Percentiles rank a stretch among this genome's conserved stretches.
Evolutionary conservation across 2,329 filamentous ascomycete genomes (phyloP).

Genomic region (Laburnicola sp.): DNA sequence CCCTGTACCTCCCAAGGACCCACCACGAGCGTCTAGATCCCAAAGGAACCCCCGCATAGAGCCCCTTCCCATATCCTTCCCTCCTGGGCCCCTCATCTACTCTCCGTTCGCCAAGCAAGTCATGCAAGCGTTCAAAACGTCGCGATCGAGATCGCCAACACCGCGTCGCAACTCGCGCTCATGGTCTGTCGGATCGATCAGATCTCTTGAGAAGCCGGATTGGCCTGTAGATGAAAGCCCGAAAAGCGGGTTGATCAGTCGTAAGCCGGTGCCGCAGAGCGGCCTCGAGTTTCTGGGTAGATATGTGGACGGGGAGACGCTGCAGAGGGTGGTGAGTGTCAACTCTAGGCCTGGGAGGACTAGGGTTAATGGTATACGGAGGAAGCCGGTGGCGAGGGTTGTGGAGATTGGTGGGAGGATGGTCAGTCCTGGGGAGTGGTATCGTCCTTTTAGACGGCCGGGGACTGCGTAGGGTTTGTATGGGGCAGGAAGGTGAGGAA

Average conservation of each 20-base stretch:
- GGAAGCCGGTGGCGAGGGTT: not conserved
- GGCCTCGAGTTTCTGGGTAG: not conserved
- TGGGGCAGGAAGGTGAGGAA: too few relatives aligned
- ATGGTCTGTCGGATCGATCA: not conserved
- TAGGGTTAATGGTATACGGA: not conserved
- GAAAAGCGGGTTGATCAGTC: not conserved
- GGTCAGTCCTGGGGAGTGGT: not conserved
- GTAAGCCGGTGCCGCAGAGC: not conserved
- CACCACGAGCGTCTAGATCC: too few relatives aligned
- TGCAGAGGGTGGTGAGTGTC: not conserved
- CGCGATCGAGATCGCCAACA: not conserved
- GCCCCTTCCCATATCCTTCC: too few relatives aligned
- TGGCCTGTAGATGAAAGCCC: not conserved
- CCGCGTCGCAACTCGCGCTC: slow-evolving; percentile 1
- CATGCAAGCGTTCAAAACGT: not conserved
- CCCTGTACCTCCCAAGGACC: too few relatives aligned
- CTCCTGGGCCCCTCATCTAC: not conserved
- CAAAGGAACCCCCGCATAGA: too few relatives aligned
- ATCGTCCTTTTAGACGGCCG: not conserved
- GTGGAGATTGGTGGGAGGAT: not conserved
- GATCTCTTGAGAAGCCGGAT: not conserved
- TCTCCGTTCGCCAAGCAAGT: not conserved
- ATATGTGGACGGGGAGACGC: not conserved
- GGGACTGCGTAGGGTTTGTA: not conserved
- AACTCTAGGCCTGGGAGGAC: not conserved